A percentile compares a stretch with the other conserved stretches of the same genome.
Evolutionary conservation across 2,329 filamentous ascomycete genomes (phyloP).

Genomic region (Colletotrichum gigasporum): DNA sequence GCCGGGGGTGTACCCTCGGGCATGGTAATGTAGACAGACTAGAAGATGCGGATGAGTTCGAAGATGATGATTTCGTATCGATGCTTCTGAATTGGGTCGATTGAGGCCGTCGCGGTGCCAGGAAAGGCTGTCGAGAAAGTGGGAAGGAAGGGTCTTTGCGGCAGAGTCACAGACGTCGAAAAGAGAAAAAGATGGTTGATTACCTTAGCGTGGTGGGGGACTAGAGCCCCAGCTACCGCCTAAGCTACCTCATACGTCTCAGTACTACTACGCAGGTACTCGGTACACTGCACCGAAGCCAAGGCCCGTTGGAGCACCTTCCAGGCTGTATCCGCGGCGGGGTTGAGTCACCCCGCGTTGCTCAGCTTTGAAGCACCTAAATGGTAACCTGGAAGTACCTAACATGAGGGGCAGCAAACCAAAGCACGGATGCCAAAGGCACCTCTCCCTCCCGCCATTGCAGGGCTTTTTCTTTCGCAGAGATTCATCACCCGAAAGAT

Average conservation of each 20-base stretch:
- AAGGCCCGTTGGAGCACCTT: not conserved
- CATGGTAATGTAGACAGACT: conserved; percentile 19
- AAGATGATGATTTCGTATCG: not conserved
- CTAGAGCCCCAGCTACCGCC: not conserved
- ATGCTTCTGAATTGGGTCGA: not conserved
- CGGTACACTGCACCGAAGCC: too few species aligned
- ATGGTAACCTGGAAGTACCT: conserved; percentile 1
- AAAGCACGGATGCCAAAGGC: too few species aligned
- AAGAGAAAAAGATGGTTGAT: conserved; percentile 18
- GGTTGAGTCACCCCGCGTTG: conserved; percentile 14
- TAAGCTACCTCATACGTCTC: not conserved
- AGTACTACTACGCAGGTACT: not conserved
- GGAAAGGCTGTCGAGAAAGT: not conserved
- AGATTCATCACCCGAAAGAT: too few species aligned
- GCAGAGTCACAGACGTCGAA: conserved; percentile 3
- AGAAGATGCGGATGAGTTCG: not conserved
- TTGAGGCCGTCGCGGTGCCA: not conserved
- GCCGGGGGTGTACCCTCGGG: conserved; percentile 22
- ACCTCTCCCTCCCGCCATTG: too few species aligned
- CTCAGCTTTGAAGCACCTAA: not conserved
- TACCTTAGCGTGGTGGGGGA: conserved; percentile 25
- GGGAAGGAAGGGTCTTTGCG: not conserved
- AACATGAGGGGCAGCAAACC: too few species aligned
- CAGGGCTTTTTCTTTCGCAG: too few species aligned
- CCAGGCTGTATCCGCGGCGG: not conserved